Evolutionary conservation across 306 rosid genomes (phyloP), one percentile per base, ranked within the genome.

Genomic region (Trifolium dubium): DNA sequence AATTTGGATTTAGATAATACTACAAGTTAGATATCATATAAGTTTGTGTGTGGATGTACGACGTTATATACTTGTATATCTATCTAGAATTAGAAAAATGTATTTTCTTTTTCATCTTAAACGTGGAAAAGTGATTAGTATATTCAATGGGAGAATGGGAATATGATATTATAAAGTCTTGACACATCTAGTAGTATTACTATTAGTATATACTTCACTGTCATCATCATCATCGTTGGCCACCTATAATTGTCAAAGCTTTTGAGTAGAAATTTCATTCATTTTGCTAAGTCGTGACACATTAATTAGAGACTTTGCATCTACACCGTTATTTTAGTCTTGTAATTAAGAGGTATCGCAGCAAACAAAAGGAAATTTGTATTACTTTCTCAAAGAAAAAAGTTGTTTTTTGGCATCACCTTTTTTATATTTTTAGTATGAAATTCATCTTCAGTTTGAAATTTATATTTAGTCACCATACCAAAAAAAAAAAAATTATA

Each of bases 81-180:
- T 23, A 54, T 47, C 56, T 50, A 61, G 58, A 64, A 61, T 4
- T 61, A n/a, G 44, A 31, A 68, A 50, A 51, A 60, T 66, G 50
- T 11, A 9, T 6, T 51, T 6, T 35, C 23, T 23, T 44, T 66
- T 15, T 9, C 29, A 15, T 47, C 17, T 14, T 18, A 39, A 5
- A 37, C 41, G 10, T 4, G 13, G 4, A 69, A 79, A 69, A 35
- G 8, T 53, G 68, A 12, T 73, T n/a, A n/a, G n/a, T n/a, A 44
- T 30, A 35, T 44, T 4, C 23, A 32, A 34, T 62, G 60, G 50
- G 23, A 1, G 23, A 23, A 23, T 23, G 23, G 23, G 50, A 62
- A 61, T 61, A 61, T 61, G 75, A 51, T 15, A 51, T n/a, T 51
- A 51, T 56, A 41, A 59, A 58, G 77, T 72, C 77, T 41, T 11